Percentiles rank a stretch among this genome's conserved stretches.
phyloP scores from a whole-genome alignment of 441 rosid species.

The Isatis lusitanica region DNA sequence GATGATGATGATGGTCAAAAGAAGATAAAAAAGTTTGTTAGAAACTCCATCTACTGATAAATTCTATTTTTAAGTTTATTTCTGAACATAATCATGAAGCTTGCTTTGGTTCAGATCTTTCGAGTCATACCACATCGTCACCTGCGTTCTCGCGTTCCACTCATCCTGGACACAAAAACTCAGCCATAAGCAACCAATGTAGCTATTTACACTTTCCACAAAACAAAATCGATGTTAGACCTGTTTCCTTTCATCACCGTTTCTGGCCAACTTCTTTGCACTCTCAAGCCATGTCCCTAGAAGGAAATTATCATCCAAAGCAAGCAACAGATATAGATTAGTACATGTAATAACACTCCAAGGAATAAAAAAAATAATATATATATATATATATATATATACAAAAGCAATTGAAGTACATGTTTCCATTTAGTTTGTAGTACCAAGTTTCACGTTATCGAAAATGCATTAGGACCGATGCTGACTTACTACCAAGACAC shows the following conservation, averaged over 20 bases:
- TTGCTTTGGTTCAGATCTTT: conserved; percentile 68
- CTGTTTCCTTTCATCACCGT: conserved; percentile 66
- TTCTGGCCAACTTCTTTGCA: conserved; percentile 64
- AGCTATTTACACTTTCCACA: neutral
- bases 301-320: conserved; percentile 79
- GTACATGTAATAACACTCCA: too few relatives aligned
- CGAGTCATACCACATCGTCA: conserved; percentile 94
- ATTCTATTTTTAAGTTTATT: neutral
- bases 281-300: conserved; percentile 94
- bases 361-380: too few relatives aligned
- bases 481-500: too few relatives aligned
- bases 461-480: too few relatives aligned
- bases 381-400: too few relatives aligned
- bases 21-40: too few relatives aligned
- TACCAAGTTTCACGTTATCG: too few relatives aligned
- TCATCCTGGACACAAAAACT: conserved; percentile 55
- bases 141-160: conserved; percentile 94
- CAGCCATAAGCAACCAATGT: conserved; percentile 6
- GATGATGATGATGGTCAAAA: conserved; percentile 39
- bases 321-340: too few relatives aligned
- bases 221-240: conserved; percentile 38
- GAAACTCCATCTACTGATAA: neutral
- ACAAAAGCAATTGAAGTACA: too few relatives aligned
- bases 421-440: too few relatives aligned
- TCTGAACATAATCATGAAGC: conserved; percentile 87